These are phyloP conservation scores for Boehmeria nivea DNA, from an alignment of 306 rosid genomes.

Conservation along the genomic window DNA sequence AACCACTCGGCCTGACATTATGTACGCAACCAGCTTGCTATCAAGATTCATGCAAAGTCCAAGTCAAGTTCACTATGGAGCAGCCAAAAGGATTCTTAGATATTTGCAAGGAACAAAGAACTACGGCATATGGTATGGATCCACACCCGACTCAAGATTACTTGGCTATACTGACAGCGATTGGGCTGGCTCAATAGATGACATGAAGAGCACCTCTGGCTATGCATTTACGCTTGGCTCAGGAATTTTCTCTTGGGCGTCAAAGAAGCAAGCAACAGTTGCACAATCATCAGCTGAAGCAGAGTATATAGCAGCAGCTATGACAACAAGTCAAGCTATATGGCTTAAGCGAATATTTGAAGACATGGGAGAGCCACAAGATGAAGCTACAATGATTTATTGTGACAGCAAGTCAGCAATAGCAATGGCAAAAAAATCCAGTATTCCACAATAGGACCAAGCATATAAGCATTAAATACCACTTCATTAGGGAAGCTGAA, in stretches of 20 bases:
- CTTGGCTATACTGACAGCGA: not conserved
- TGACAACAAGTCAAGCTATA: not conserved
- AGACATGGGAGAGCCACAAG: not conserved
- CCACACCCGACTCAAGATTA: not conserved
- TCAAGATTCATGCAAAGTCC: conserved; percentile 12
- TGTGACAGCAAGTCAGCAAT: not conserved
- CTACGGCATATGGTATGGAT: not conserved
- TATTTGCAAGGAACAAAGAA: not conserved
- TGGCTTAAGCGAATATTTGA: not conserved
- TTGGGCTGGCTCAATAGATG: conserved; percentile 4
- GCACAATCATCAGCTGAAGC: too few relatives aligned
- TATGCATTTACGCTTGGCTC: not conserved
- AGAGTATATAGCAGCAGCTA: not conserved
- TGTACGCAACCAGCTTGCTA: too few relatives aligned
- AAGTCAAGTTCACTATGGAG: not conserved
- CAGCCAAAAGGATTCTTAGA: not conserved
- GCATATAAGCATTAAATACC: too few relatives aligned
- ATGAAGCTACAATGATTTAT: not conserved
- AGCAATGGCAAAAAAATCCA: not conserved
- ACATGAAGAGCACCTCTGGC: not conserved
- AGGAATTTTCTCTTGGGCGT: too few relatives aligned
- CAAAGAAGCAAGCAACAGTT: too few relatives aligned
- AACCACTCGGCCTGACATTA: too few relatives aligned
- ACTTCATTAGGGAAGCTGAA: too few relatives aligned
- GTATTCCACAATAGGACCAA: not conserved